phyloP scores from a whole-genome alignment of 768 basidiomycete genomes.

The Phlegmacium glaucopus region DNA sequence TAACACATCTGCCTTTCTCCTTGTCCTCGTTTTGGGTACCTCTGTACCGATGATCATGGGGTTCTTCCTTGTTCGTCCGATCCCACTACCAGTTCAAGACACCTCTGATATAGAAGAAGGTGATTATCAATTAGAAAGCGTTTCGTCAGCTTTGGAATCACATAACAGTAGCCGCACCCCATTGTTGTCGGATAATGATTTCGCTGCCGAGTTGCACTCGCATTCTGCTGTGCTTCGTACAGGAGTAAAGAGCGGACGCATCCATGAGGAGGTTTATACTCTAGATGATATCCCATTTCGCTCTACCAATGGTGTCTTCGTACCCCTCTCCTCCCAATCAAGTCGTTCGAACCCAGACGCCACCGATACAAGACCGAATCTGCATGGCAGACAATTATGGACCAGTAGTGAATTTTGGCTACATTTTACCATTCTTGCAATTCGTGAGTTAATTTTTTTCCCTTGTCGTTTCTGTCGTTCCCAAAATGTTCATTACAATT shows the following conservation, averaged over 20 bases:
- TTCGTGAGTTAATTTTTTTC: conserved; percentile 41
- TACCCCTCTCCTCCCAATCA: too few species aligned
- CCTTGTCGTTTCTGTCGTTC: background rate
- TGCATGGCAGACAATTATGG: conserved; percentile 52
- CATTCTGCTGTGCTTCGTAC: too few species aligned
- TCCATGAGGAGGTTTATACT: too few species aligned
- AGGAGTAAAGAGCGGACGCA: background rate
- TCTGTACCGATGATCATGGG: conserved; percentile 79
- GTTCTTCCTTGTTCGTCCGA: conserved; percentile 63
- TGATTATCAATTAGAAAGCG: conserved; percentile 3
- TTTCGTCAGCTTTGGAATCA: too few species aligned
- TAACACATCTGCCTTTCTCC: conserved; percentile 73
- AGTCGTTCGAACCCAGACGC: conserved; percentile 15
- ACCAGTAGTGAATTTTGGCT: conserved; percentile 61
- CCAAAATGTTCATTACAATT: background rate
- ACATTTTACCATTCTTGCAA: conserved; percentile 50
- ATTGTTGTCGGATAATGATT: too few species aligned
- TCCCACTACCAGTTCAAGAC: conserved; percentile 45
- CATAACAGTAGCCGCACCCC: too few species aligned
- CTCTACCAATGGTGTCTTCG: background rate
- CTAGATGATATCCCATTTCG: conserved; percentile 5
- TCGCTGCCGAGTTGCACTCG: too few species aligned
- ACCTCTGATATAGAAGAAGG: conserved; percentile 1
- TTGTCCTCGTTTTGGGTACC: conserved; percentile 75
- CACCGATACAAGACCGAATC: conserved; percentile 38